A percentile compares a stretch with the other conserved stretches of the same genome.
Evolutionary conservation across 2,329 filamentous ascomycete species (phyloP).

Genomic region (Mollisia scopiformis): DNA sequence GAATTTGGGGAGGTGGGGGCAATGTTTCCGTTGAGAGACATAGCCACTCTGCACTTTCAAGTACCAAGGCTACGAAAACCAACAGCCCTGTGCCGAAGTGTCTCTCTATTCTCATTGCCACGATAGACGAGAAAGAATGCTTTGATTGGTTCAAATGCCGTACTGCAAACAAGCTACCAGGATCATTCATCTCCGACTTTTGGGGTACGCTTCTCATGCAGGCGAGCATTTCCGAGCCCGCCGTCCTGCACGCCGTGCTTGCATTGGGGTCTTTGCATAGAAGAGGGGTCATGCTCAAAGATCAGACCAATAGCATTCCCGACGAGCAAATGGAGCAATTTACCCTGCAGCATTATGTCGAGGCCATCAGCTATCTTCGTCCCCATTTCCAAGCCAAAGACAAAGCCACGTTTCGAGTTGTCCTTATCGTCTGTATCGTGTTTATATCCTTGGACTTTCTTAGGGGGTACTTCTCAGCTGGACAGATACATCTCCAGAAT

Average conservation of each 20-base stretch:
- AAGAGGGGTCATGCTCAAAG: slow-evolving; percentile 22
- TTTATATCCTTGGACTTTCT: slow-evolving; percentile 30
- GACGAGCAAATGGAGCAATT: slow-evolving; percentile 38
- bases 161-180: slow-evolving; percentile 44
- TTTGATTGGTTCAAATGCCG: slow-evolving; percentile 53
- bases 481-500: slow-evolving; percentile 26
- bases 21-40: slow-evolving; percentile 16
- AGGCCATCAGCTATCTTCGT: slow-evolving; percentile 48
- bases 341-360: slow-evolving; percentile 51
- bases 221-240: slow-evolving; percentile 38
- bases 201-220: slow-evolving; percentile 42
- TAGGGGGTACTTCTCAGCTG: slow-evolving; percentile 20
- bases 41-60: slow-evolving; percentile 4
- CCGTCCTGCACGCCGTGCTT: slow-evolving; percentile 42
- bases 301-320: background rate
- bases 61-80: no score
- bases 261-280: slow-evolving; percentile 47
- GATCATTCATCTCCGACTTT: slow-evolving; percentile 38
- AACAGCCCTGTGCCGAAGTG: no score
- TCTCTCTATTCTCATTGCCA: slow-evolving; percentile 43
- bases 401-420: slow-evolving; percentile 18
- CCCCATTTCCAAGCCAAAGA: slow-evolving; percentile 39
- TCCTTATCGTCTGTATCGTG: slow-evolving; percentile 28
- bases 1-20: slow-evolving; percentile 38
- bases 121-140: slow-evolving; percentile 41